phyloP scores from a whole-genome alignment of 495 filamentous ascomycete genomes.

The Hypomontagnella monticulosa region DNA sequence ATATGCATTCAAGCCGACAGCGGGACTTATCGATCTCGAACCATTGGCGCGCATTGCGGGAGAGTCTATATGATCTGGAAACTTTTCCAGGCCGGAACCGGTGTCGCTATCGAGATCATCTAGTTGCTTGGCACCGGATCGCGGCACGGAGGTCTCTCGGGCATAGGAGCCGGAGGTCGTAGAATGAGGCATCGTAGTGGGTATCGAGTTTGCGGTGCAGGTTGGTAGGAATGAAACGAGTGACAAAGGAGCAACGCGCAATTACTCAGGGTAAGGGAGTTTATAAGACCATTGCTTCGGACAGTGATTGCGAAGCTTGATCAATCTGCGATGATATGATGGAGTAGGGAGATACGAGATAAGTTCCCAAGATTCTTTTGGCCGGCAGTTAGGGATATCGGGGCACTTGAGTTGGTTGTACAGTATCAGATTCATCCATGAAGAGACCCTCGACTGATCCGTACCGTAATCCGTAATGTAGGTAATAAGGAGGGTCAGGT shows the following conservation, averaged over 20 bases:
- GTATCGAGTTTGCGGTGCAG: constrained; percentile 36
- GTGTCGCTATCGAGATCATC: constrained; percentile 47
- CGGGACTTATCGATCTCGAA: constrained; percentile 45
- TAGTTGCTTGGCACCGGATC: constrained; percentile 46
- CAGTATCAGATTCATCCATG: constrained; percentile 31
- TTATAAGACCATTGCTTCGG: constrained; percentile 42
- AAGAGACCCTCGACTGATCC: constrained; percentile 9
- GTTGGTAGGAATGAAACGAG: constrained; percentile 42
- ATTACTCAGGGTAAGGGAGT: constrained; percentile 23
- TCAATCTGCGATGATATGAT: constrained; percentile 9
- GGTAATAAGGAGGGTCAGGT: constrained; percentile 32
- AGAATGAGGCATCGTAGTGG: constrained; percentile 52
- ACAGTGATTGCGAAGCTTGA: constrained; percentile 8
- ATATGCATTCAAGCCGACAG: constrained; percentile 48
- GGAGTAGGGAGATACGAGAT: not conserved
- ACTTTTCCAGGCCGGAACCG: constrained; percentile 59
- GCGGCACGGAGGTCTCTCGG: constrained; percentile 44
- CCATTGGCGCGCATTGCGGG: constrained; percentile 46
- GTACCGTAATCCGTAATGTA: constrained; percentile 2
- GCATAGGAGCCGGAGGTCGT: constrained; percentile 45
- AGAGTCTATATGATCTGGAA: constrained; percentile 61
- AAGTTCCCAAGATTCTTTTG: constrained; percentile 11
- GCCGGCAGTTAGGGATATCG: constrained; percentile 23
- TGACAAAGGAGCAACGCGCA: constrained; percentile 39
- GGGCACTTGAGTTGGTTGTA: constrained; percentile 21